Evolutionary conservation across 352 stramenopile genomes (phyloP), one percentile per base, ranked within the genome.

Genomic region (Pythium aquatile): DNA sequence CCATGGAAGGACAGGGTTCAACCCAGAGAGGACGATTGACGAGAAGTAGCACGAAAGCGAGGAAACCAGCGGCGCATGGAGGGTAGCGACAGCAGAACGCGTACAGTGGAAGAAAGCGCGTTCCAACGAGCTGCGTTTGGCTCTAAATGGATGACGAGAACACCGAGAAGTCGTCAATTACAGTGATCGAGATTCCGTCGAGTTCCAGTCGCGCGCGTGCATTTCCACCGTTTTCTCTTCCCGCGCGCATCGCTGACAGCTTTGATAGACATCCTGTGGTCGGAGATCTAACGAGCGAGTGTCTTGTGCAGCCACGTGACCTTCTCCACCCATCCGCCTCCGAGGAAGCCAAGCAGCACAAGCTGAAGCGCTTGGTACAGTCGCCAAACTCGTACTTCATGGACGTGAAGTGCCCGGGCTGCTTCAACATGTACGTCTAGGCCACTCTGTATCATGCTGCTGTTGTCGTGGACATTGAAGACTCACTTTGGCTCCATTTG

Each of bases 341-440:
- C 67, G 81, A 97, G 49, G 97, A 99, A 88, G 91, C 92, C 74
- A 88, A 83, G 71, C 99, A 98, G 79, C 97, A 99, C 96, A 99
- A 99, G 96, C 91, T 99, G 66, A 99, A 99, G 80, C 91, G 98
- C 73, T 90, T 99, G 73, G 97, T 99, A 80, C 98, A 99, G 88
- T 92, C 88, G 66, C 98, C 98, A 58, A 99, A 99, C 92, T 98
- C 90, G 73, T 99, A 98, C 84, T 98, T 98, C 80, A 98, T 98
- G 96, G 98, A 99, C 80, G 98, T 99, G 66, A 99, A 99, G 83
- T 99, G 98, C 88, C 97, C 96, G 52, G 97, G 97, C 77, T 99
- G 98, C 94, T 99, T 99, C 87, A 98, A 99, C 89, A 99, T 99
- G 78, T 88, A 75, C 30, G 77, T 72, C 20, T 24, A 24, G 20